These are phyloP conservation scores for Coemansia sp. DNA, from an alignment of 371 early-diverging fungal genomes.

Conservation along the genomic window DNA sequence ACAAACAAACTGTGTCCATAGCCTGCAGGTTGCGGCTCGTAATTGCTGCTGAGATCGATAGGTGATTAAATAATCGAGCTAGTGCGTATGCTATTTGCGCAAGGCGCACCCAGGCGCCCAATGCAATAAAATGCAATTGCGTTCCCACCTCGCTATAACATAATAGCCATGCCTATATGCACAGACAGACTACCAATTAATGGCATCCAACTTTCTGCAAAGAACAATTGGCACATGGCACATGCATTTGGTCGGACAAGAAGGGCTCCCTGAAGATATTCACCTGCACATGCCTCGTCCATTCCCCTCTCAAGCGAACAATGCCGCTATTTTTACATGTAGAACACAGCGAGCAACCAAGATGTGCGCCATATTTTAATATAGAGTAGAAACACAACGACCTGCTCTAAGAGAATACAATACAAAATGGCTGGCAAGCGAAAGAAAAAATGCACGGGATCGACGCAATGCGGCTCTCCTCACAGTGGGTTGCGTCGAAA, in stretches of 20 bases:
- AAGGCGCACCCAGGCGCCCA: neutral
- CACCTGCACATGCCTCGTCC: neutral
- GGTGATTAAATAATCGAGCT: too few species aligned
- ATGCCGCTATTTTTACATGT: neutral
- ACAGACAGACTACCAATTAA: neutral
- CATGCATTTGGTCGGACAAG: neutral
- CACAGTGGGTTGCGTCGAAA: constrained; percentile 21
- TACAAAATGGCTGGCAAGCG: neutral
- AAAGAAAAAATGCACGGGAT: neutral
- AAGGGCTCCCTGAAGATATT: neutral
- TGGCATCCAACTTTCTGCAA: neutral
- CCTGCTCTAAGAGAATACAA: neutral
- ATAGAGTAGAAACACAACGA: neutral
- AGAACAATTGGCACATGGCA: neutral
- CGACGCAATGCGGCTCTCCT: neutral
- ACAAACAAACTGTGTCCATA: too few species aligned
- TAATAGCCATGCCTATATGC: neutral
- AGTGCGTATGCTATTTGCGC: neutral
- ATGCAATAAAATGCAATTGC: neutral
- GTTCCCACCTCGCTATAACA: neutral
- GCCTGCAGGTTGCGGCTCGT: too few species aligned
- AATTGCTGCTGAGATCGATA: too few species aligned
- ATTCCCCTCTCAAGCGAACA: neutral
- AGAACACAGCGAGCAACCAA: neutral
- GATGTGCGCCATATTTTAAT: neutral